Evolutionary conservation across 768 basidiomycete genomes (phyloP).

Genomic region (Suillus decipiens): DNA sequence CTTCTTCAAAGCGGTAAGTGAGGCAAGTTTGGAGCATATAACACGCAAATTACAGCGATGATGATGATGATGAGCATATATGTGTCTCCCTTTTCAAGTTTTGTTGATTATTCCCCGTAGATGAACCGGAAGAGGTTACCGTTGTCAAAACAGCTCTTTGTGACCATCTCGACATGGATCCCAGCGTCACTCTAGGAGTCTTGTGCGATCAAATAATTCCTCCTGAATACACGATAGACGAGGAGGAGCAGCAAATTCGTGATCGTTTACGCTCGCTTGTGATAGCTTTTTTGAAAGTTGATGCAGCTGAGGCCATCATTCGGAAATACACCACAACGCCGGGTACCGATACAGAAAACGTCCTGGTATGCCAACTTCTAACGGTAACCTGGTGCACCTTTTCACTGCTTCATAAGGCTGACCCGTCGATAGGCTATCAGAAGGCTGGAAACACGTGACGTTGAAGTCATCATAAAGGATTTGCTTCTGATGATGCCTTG

Average conservation of each 20-base stretch:
- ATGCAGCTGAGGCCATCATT: conserved; percentile 49
- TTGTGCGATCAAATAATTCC: conserved; percentile 68
- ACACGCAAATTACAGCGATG: neutral
- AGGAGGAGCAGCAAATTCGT: conserved; percentile 58
- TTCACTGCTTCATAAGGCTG: neutral
- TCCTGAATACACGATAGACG: conserved; percentile 50
- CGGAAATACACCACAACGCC: conserved; percentile 43
- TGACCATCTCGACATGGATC: conserved; percentile 66
- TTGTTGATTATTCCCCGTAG: conserved; percentile 33
- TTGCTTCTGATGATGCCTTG: conserved; percentile 53
- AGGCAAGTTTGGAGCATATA: neutral
- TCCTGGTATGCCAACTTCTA: conserved; percentile 49
- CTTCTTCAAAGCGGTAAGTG: conserved; percentile 71
- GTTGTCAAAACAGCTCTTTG: conserved; percentile 61
- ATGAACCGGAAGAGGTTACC: conserved; percentile 64
- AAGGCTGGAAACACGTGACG: conserved; percentile 42
- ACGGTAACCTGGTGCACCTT: conserved; percentile 39
- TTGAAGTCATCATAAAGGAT: conserved; percentile 51
- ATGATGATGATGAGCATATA: neutral
- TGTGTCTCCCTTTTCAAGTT: neutral
- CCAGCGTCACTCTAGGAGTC: conserved; percentile 60
- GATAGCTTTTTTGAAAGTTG: conserved; percentile 55
- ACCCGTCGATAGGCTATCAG: conserved; percentile 47
- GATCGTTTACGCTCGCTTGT: conserved; percentile 61
- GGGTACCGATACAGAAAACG: conserved; percentile 47